phyloP scores from a whole-genome alignment of 176 grass and related monocot genomes.

The Avena insularis region DNA sequence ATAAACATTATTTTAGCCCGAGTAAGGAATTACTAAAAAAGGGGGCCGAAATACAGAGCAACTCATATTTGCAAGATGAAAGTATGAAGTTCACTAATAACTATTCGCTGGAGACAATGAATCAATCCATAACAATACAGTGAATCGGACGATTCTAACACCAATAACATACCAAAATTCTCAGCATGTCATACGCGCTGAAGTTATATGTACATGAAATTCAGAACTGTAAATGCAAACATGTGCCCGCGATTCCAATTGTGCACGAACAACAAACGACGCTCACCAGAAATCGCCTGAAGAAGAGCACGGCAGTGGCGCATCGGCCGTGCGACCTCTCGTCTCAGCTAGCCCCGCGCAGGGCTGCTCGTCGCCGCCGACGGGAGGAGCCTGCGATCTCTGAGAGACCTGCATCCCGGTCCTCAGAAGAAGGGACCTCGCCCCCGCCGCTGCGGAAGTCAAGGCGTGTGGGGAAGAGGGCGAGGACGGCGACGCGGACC shows the following conservation, averaged over 20 bases:
- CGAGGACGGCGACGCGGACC: slow-evolving; percentile 39
- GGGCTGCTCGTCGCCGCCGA: background rate
- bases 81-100: slow-evolving; percentile 5
- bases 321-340: background rate
- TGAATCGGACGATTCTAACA: background rate
- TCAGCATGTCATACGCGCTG: background rate
- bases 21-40: background rate
- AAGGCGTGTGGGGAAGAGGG: background rate
- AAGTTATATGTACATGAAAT: background rate
- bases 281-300: slow-evolving; percentile 25
- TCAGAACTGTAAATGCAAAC: background rate
- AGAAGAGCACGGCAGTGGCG: slow-evolving; percentile 25
- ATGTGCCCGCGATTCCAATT: background rate
- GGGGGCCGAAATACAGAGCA: background rate
- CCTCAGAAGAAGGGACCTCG: slow-evolving; percentile 13
- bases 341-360: background rate
- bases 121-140: slow-evolving; percentile 15
- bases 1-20: slow-evolving; percentile 25
- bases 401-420: slow-evolving; percentile 28
- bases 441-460: background rate
- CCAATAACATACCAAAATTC: background rate
- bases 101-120: background rate
- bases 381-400: background rate
- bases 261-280: background rate
- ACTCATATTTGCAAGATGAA: background rate